A percentile compares a stretch with the other conserved stretches of the same genome.
These are phyloP conservation scores for Dujonia santamariae DNA, from an alignment of 1,139 yeast genomes.

Conservation along the genomic window DNA sequence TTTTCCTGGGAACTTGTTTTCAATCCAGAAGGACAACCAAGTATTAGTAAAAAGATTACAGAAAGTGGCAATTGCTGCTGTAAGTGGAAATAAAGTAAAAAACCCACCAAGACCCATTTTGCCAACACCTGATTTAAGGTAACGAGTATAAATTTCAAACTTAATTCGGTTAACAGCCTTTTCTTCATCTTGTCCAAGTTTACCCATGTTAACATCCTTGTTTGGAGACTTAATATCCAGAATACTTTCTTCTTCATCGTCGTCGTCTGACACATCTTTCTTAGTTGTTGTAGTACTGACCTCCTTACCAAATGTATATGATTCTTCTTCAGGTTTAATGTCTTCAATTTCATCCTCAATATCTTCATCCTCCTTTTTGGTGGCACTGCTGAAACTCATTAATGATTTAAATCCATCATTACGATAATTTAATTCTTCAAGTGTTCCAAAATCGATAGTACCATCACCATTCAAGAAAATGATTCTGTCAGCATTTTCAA, in stretches of 20 bases:
- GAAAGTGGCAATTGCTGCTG: conserved; percentile 40
- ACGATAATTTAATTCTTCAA: conserved; percentile 21
- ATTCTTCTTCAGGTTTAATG: not conserved
- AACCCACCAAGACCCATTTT: conserved; percentile 25
- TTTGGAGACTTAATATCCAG: not conserved
- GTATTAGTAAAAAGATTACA: conserved; percentile 36
- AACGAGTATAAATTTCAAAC: conserved; percentile 15
- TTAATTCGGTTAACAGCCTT: conserved; percentile 18
- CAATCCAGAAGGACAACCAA: conserved; percentile 40
- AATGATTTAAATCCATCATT: conserved; percentile 26
- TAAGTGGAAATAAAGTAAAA: conserved; percentile 25
- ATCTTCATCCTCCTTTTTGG: conserved; percentile 18
- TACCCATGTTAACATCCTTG: conserved; percentile 13
- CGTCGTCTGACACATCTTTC: not conserved
- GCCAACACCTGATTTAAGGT: conserved; percentile 16
- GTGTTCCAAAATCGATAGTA: conserved; percentile 30
- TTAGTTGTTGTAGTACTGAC: not conserved
- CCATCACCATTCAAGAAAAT: conserved; percentile 35
- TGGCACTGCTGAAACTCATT: conserved; percentile 21
- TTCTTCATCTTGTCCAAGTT: conserved; percentile 14
- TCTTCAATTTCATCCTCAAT: conserved; percentile 15
- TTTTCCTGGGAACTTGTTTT: conserved; percentile 21
- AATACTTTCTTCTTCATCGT: not conserved
- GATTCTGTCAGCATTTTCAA: conserved; percentile 31
- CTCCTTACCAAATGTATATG: no score